Evolutionary conservation across 2,329 filamentous ascomycete genomes (phyloP), one percentile per base, ranked within the genome.

Genomic region (Graphilbum sp.): DNA sequence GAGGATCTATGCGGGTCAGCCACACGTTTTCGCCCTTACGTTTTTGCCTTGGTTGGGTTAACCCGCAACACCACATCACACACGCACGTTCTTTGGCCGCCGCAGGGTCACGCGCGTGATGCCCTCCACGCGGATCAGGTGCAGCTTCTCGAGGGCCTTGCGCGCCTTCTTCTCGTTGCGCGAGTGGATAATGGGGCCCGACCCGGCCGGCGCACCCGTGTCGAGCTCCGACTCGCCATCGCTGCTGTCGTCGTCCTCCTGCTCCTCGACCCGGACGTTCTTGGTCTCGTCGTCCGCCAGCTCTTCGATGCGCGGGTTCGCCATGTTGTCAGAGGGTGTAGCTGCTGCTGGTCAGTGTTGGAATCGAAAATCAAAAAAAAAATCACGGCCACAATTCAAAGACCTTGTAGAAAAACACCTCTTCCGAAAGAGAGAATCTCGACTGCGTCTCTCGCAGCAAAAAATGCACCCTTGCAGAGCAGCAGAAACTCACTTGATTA

Each of bases 81-180:
- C 43, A 81, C 87, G 72, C 70, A 95, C 88, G 70, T 95, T 95
- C 79, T 98, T 98, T 55, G 92, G 92, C 64, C 92, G 76, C 66
- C 90, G 83, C 58, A 98, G 78, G 50, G 92, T 98, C 55, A 98
- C 92, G 59, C 90, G 80, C 56, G 90, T 98, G 66, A 98, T 98
- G 60, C 90, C 92, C 56, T 83, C 81, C 51, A 98, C 81, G 58
- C 88, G 86, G 73, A 85, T 90, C 60, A 98, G 71, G 60, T 93
- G 87, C 58, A 96, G 78, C 79, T 98, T 98, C 64, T 86, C 83
- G 61, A 98, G 93, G 57, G 87, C 86, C 77, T 98, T 98, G 68
- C 90, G 81, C 54, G 90, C 92, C 79, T 98, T 98, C 83, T 98
- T 98, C 81, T 98, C 90, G 70, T 96, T 96, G 64, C 90, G 86